These are phyloP conservation scores for Brasenia schreberi DNA, from an alignment of 164 flowering plant genomes.

Conservation along the genomic window DNA sequence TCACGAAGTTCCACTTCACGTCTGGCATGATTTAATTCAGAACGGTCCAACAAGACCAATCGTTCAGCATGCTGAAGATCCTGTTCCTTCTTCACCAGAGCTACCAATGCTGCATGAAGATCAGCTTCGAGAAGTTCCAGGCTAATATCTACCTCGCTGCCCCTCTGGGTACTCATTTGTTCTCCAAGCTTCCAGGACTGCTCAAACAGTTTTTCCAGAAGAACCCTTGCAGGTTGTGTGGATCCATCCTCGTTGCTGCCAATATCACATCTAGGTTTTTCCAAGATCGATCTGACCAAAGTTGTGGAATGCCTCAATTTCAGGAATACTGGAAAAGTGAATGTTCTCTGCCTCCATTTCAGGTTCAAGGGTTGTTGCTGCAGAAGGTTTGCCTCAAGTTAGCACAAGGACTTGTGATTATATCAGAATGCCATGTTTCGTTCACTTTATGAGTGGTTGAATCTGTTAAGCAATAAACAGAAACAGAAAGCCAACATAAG, in stretches of 20 bases:
- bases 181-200: constrained; percentile 79
- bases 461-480: no score
- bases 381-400: constrained; percentile 3
- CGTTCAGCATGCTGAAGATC: constrained; percentile 57
- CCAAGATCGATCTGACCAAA: constrained; percentile 27
- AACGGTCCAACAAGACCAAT: constrained; percentile 32
- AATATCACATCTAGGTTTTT: constrained; percentile 21
- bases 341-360: constrained; percentile 14
- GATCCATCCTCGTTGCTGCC: constrained; percentile 36
- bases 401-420: no score
- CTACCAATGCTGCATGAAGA: constrained; percentile 51
- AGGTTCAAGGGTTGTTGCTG: constrained; percentile 20
- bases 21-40: constrained; percentile 39
- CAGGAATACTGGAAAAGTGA: constrained; percentile 8
- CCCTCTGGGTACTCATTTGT: constrained; percentile 29
- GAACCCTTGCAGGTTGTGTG: constrained; percentile 51
- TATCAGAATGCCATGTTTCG: no score
- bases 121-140: constrained; percentile 56
- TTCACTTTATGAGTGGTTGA: no score
- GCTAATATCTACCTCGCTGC: constrained; percentile 18
- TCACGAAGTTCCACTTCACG: constrained; percentile 42
- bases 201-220: constrained; percentile 69
- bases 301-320: constrained; percentile 7
- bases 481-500: no score
- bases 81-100: constrained; percentile 66